Conservation (phyloP, 2,329 filamentous ascomycete species). For the Paraphoma sp. region DNA sequence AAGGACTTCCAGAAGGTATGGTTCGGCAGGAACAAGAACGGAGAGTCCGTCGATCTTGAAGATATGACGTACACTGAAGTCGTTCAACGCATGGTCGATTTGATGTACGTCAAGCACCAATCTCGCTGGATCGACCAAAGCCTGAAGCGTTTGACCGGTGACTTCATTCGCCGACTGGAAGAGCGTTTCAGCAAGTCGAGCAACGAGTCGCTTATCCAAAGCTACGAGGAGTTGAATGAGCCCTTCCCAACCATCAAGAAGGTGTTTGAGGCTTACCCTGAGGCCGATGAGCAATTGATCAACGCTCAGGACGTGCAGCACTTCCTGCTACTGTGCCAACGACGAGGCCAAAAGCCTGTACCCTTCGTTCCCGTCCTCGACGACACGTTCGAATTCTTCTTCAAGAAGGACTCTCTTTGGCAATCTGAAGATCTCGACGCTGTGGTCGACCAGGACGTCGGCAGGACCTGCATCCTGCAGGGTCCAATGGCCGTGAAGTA, state of each 20-base stretch:
- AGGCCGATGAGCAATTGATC: slow-evolving; percentile 88
- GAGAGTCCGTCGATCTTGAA: slow-evolving; percentile 53
- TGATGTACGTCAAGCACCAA: slow-evolving; percentile 56
- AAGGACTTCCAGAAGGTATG: slow-evolving; percentile 58
- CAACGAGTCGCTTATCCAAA: slow-evolving; percentile 84
- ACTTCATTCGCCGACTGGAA: slow-evolving; percentile 96
- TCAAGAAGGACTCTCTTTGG: slow-evolving; percentile 99
- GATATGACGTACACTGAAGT: slow-evolving; percentile 59
- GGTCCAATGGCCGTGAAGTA: slow-evolving; percentile 92
- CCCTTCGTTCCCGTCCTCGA: slow-evolving; percentile 96
- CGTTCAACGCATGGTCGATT: slow-evolving; percentile 53
- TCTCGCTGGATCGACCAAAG: slow-evolving; percentile 64
- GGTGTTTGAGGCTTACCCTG: slow-evolving; percentile 83
- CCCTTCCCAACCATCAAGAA: slow-evolving; percentile 80
- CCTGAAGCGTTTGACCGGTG: slow-evolving; percentile 81
- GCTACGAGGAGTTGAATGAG: slow-evolving; percentile 83
- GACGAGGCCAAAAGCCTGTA: slow-evolving; percentile 91
- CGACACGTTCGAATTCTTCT: slow-evolving; percentile 98
- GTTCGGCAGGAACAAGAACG: slow-evolving; percentile 54
- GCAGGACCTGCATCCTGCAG: slow-evolving; percentile 93
- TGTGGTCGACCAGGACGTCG: slow-evolving; percentile 94
- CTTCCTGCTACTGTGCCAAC: slow-evolving; percentile 91
- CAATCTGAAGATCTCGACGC: slow-evolving; percentile 97
- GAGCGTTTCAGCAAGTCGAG: slow-evolving; percentile 88
- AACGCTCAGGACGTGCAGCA: slow-evolving; percentile 98